Percentiles rank a stretch among this genome's conserved stretches.
Conservation (phyloP, 441 rosid species). For the Populus hybrid region DNA sequence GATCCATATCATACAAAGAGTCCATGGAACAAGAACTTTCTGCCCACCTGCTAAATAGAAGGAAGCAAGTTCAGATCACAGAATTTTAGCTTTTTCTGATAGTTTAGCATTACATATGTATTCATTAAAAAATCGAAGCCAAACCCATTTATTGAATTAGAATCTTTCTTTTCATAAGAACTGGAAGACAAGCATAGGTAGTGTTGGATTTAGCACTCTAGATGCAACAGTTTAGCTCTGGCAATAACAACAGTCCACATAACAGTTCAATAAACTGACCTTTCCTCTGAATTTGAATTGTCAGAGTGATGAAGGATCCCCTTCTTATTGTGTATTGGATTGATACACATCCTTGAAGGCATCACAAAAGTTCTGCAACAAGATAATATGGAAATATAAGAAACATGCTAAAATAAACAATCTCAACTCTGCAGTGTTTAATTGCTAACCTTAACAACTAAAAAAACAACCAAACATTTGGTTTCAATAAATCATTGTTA, state of each 20-base stretch:
- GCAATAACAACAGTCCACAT: neutral
- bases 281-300: constrained; percentile 57
- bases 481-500: neutral
- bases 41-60: constrained; percentile 58
- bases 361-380: constrained; percentile 68
- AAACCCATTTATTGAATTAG: neutral
- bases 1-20: constrained; percentile 74
- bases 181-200: neutral
- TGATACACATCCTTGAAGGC: constrained; percentile 90
- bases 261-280: constrained; percentile 36
- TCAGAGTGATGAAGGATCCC: constrained; percentile 59
- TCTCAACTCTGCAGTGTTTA: neutral
- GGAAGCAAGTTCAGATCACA: constrained; percentile 10
- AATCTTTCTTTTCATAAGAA: neutral
- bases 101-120: too few relatives aligned
- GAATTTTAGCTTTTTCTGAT: neutral
- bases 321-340: constrained; percentile 84
- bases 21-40: constrained; percentile 77
- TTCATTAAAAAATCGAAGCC: neutral
- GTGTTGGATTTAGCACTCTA: neutral
- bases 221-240: neutral
- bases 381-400: neutral
- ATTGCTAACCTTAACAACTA: neutral
- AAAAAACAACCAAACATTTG: neutral
- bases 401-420: neutral